Conservation (phyloP, 2,329 filamentous ascomycete species). For the Celoporthe dispersa region DNA sequence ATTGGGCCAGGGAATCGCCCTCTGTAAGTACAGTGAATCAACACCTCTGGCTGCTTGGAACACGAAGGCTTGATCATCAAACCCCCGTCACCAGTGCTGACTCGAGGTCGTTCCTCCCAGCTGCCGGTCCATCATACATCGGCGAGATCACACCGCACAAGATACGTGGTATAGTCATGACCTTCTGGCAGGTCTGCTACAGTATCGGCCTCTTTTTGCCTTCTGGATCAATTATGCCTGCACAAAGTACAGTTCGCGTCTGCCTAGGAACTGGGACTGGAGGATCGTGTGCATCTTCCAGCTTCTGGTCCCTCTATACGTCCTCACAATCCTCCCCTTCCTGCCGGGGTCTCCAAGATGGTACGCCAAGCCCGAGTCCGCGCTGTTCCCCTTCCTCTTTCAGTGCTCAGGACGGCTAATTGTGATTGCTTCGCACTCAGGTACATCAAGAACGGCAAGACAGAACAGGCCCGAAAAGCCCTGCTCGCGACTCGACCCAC, state of each 20-base stretch:
- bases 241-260: constrained; percentile 50
- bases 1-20: constrained; percentile 70
- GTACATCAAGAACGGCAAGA: constrained; percentile 57
- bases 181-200: constrained; percentile 60
- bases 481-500: constrained; percentile 64
- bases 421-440: not conserved
- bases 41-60: not conserved
- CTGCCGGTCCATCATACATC: constrained; percentile 72
- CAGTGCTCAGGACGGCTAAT: not conserved
- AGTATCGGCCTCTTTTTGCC: constrained; percentile 55
- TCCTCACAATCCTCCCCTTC: constrained; percentile 65
- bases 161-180: constrained; percentile 70
- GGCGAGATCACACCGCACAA: constrained; percentile 67
- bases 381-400: not conserved
- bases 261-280: constrained; percentile 70
- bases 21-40: constrained; percentile 38
- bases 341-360: constrained; percentile 72
- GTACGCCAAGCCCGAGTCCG: constrained; percentile 49
- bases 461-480: constrained; percentile 62
- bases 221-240: constrained; percentile 68
- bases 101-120: constrained; percentile 42
- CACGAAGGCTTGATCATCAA: not conserved
- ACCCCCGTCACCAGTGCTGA: constrained; percentile 38
- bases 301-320: constrained; percentile 65
- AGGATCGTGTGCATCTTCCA: constrained; percentile 75